Percentiles rank a stretch among this genome's conserved stretches.
These are phyloP conservation scores for Pyrenophora teres DNA, from an alignment of 2,329 filamentous ascomycete genomes.

Conservation along the genomic window DNA sequence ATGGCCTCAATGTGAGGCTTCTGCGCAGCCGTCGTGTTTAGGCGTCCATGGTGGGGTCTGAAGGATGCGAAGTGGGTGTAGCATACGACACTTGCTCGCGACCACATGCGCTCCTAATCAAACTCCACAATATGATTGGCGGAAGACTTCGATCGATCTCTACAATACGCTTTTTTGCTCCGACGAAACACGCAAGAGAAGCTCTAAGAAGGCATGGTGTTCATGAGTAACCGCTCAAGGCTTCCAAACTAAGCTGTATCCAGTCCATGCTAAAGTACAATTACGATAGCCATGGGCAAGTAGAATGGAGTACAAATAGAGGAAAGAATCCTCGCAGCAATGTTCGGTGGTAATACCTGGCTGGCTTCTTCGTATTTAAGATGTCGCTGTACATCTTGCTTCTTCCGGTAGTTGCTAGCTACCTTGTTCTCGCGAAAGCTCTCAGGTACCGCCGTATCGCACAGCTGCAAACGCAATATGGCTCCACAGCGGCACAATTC, in stretches of 20 bases:
- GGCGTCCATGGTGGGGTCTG: background rate
- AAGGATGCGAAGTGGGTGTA: background rate
- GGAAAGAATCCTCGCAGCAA: background rate
- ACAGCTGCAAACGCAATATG: slow-evolving; percentile 7
- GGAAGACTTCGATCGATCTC: background rate
- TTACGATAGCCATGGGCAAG: background rate
- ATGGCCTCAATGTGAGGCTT: too few relatives aligned
- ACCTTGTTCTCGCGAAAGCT: slow-evolving; percentile 5
- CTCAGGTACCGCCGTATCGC: slow-evolving; percentile 12
- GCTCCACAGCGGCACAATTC: slow-evolving; percentile 3
- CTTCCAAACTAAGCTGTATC: background rate
- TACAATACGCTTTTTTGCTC: background rate
- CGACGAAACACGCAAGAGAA: background rate
- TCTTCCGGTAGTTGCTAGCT: background rate
- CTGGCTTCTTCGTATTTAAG: background rate
- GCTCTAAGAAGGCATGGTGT: background rate
- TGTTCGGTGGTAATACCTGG: background rate
- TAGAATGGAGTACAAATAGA: background rate
- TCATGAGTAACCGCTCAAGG: background rate
- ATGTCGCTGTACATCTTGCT: background rate
- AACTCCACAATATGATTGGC: background rate
- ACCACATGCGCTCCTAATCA: background rate
- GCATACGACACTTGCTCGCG: background rate
- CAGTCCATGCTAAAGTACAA: background rate
- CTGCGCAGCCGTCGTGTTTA: background rate